Base-by-base conservation (phyloP, 768 basidiomycete species). In the Termitomyces sp. region DNA sequence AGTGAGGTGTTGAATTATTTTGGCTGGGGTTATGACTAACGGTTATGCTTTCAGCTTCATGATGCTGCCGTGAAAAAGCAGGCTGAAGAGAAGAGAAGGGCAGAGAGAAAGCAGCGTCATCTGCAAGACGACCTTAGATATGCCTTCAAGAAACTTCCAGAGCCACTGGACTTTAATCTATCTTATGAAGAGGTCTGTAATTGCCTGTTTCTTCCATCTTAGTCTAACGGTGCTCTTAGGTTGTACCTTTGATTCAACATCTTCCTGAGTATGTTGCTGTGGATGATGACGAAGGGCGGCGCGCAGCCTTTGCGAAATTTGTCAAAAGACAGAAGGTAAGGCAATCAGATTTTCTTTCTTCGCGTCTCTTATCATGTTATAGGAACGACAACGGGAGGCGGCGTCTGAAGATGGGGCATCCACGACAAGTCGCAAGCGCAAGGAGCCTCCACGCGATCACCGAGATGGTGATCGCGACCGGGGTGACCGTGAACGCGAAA, bases 51-150 rank as follows among this genome's bases (percentile, higher is more conserved):
- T 9, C 63, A 97, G 94, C 67, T 98, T 22, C 88, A 84, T 53
- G 83, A 85, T 8, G 78, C 79, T 55, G 88, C 88, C 13, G 59
- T 84, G 42, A 88, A 85, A 70, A 86, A 86, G 60, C 87, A 89
- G 36, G 88, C 88, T 2, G 91, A 94, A 16, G 97, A 98, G 69
- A 91, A 85, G 69, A 79, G 87, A n/a, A 83, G 93, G 36, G 74
- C 85, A 0, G 97, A 98, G 71, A 81, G 94, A 57, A 86, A 81
- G 65, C 85, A 88, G 57, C 82, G 95, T 27, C 90, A 96, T 69
- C 72, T 93, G 60, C 92, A 97, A 66, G 97, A 99, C 71, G 97
- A 98, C 67, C 77, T 99, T 37, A 87, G 97, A 6, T 97, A 98
- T 73, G 97, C 95, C 0, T 77, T 98, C 62, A 94, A 91, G 74